phyloP scores from a whole-genome alignment of 2,329 filamentous ascomycete genomes.

The Xylariaceae sp. region DNA sequence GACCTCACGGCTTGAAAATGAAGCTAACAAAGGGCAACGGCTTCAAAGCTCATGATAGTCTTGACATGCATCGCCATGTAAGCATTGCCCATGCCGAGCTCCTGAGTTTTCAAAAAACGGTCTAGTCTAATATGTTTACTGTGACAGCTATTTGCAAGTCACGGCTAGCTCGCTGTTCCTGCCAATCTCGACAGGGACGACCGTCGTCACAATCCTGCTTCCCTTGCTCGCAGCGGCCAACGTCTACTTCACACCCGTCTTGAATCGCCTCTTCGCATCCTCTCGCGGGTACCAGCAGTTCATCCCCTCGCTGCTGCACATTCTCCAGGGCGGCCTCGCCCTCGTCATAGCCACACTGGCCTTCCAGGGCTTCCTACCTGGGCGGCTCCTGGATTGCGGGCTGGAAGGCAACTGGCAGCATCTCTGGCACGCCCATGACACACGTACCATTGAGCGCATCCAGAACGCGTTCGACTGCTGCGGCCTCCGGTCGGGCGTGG shows the following conservation, averaged over 20 bases:
- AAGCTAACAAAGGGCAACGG: slow-evolving; percentile 2
- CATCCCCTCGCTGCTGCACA: slow-evolving; percentile 34
- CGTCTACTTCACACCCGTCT: slow-evolving; percentile 20
- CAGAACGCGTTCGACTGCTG: slow-evolving; percentile 65
- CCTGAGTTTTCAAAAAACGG: not conserved
- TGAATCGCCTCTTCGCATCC: slow-evolving; percentile 10
- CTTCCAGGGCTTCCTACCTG: slow-evolving; percentile 31
- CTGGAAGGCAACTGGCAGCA: slow-evolving; percentile 52
- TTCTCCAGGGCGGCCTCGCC: slow-evolving; percentile 38
- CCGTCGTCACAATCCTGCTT: slow-evolving; percentile 27
- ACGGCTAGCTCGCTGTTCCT: slow-evolving; percentile 26
- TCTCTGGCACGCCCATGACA: slow-evolving; percentile 48
- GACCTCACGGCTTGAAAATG: too few relatives aligned
- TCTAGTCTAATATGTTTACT: too few relatives aligned
- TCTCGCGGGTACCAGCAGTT: slow-evolving; percentile 17
- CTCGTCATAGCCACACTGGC: slow-evolving; percentile 41
- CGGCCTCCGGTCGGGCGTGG: slow-evolving; percentile 58
- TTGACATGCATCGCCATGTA: slow-evolving; percentile 18
- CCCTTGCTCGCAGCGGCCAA: slow-evolving; percentile 26
- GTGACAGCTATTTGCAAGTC: slow-evolving; percentile 28
- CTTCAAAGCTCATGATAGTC: slow-evolving; percentile 12
- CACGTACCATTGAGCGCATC: slow-evolving; percentile 47
- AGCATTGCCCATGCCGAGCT: not conserved
- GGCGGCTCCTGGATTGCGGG: slow-evolving; percentile 40
- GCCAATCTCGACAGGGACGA: slow-evolving; percentile 27